Conservation (phyloP, 2,329 filamentous ascomycete genomes). For the Lachnum nothofagi region DNA sequence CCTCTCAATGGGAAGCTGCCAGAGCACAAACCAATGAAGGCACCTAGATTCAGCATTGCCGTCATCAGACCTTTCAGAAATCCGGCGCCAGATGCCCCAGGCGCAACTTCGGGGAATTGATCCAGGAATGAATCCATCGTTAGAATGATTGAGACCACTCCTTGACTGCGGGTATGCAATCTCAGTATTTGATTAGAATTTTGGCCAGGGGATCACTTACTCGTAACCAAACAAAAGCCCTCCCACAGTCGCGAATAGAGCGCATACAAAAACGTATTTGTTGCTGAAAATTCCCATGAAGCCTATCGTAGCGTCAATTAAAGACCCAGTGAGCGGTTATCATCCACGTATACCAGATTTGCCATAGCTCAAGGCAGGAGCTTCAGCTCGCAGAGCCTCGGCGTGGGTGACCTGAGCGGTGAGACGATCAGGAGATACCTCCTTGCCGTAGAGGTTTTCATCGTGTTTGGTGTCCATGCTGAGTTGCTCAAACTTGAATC, state of each 20-base stretch:
- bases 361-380: neutral
- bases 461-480: no score
- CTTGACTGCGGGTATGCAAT: neutral
- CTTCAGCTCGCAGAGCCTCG: neutral
- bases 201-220: no score
- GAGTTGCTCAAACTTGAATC: no score
- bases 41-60: slow-evolving; percentile 40
- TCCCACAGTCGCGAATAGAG: neutral
- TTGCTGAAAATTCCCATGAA: slow-evolving; percentile 29
- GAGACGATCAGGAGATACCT: neutral
- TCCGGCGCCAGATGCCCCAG: slow-evolving; percentile 38
- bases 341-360: neutral
- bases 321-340: neutral
- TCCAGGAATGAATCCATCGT: slow-evolving; percentile 44
- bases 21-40: neutral
- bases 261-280: neutral
- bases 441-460: neutral
- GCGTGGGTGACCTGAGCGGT: slow-evolving; percentile 24
- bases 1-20: neutral
- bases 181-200: no score
- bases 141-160: slow-evolving; percentile 46
- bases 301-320: neutral
- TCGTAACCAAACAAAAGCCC: neutral
- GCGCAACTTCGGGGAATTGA: slow-evolving; percentile 39
- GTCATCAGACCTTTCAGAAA: slow-evolving; percentile 3